Percentiles rank a stretch among this genome's conserved stretches.
These are phyloP conservation scores for Coix lacrymajobi DNA, from an alignment of 176 grass and related monocot species.

Conservation along the genomic window DNA sequence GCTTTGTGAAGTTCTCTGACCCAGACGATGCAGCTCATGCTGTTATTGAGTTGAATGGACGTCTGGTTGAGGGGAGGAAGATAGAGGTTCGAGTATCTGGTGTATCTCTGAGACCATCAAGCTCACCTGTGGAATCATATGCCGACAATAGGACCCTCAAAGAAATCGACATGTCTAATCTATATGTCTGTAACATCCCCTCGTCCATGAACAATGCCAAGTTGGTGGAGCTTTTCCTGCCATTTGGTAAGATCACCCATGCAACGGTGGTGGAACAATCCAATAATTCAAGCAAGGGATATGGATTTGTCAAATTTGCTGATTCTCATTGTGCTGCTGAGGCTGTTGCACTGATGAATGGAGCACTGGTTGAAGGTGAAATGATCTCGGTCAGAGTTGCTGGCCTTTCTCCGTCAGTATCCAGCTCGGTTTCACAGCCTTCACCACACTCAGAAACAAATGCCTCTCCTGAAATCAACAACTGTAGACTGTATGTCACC, in stretches of 20 bases:
- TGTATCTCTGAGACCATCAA: background rate
- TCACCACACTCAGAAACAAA: background rate
- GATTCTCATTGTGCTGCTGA: conserved; percentile 43
- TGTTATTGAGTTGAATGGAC: conserved; percentile 39
- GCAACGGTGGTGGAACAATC: conserved; percentile 38
- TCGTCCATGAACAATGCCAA: conserved; percentile 39
- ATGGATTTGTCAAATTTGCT: conserved; percentile 58
- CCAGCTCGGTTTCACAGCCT: conserved; percentile 22
- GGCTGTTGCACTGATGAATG: conserved; percentile 59
- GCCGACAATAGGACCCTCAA: conserved; percentile 15
- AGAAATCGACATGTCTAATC: conserved; percentile 46
- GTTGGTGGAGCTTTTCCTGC: conserved; percentile 57
- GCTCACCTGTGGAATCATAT: background rate
- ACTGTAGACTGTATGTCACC: conserved; percentile 26
- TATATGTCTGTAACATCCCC: conserved; percentile 54
- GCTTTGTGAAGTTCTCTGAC: conserved; percentile 52
- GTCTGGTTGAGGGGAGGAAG: conserved; percentile 35
- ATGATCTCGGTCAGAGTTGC: conserved; percentile 47
- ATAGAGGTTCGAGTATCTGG: conserved; percentile 20
- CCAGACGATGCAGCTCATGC: conserved; percentile 37
- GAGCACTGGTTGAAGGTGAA: conserved; percentile 50
- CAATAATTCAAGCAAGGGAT: conserved; percentile 37
- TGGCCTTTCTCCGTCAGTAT: conserved; percentile 14
- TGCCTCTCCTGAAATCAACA: conserved; percentile 33
- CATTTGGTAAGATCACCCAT: conserved; percentile 57